phyloP scores from a whole-genome alignment of 768 basidiomycete genomes.

The Rhodotorula babjevae region DNA sequence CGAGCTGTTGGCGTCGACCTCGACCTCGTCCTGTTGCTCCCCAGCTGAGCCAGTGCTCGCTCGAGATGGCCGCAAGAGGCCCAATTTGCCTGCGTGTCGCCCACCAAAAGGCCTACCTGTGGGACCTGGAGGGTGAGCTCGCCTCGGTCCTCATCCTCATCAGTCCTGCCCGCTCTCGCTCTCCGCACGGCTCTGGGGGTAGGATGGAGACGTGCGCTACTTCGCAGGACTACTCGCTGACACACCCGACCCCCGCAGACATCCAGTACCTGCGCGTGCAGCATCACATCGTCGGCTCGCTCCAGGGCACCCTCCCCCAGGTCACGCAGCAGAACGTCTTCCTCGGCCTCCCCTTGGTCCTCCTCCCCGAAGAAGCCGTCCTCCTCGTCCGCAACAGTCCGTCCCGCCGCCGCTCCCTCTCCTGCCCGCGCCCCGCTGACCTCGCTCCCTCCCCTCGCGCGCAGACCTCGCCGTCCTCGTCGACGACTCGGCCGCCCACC shows the following conservation, averaged over 20 bases:
- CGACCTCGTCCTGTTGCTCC: no score
- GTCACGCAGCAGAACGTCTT: slow-evolving; percentile 95
- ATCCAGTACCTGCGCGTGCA: slow-evolving; percentile 71
- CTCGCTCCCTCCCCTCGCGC: no score
- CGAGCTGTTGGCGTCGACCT: no score
- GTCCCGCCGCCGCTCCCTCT: slow-evolving; percentile 34
- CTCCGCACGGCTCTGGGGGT: background rate
- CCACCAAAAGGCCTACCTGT: slow-evolving; percentile 76
- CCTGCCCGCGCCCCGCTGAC: accelerated
- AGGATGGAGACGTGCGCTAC: no score
- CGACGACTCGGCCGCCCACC: slow-evolving; percentile 62
- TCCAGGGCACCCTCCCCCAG: slow-evolving; percentile 87
- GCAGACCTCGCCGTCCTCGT: slow-evolving; percentile 74
- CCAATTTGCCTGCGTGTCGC: slow-evolving; percentile 63
- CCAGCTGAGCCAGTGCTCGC: background rate
- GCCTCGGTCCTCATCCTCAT: background rate
- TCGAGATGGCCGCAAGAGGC: background rate
- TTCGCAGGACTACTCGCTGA: background rate
- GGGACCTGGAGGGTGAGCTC: slow-evolving; percentile 71
- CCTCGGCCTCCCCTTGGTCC: slow-evolving; percentile 78
- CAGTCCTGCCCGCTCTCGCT: background rate
- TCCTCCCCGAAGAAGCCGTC: slow-evolving; percentile 88
- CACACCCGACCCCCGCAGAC: slow-evolving; percentile 53
- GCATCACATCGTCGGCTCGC: slow-evolving; percentile 75
- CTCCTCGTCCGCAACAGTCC: slow-evolving; percentile 76